Evolutionary conservation across 139 green algal species (phyloP), one percentile per base, ranked within the genome.

Genomic region (Picochlorum sp.): DNA sequence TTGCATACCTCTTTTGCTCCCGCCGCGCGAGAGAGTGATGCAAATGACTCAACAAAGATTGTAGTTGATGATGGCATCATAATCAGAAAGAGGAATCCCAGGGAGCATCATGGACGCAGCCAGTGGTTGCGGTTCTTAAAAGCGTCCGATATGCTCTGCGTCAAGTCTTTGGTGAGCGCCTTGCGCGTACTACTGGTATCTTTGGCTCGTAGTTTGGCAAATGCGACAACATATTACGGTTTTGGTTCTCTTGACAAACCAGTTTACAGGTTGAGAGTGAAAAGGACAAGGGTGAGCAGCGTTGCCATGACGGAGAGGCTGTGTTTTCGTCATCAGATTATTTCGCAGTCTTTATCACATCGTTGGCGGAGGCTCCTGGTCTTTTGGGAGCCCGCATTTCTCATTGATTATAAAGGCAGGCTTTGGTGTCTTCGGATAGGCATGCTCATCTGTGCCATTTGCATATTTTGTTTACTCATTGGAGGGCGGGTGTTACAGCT

Each of bases 181-280:
- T 83, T 65, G 58, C 67, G 9, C 60, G 63, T 23, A 83, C 80
- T 1, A 87, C 82, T 9, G 44, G 81, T 30, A 37, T 94, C 70
- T 95, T 32, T 79, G 77, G 61, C 64, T 81, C 50, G 80, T 89
- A 3, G 71, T 83, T 82, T 24, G 66, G 66, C 65, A 21, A 82
- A 81, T 44, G 82, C 85, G 0, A 70, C 92, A 47, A 73, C 65
- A 2, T 90, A 90, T 68, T 94, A 95, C 57, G 87, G 87, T 13
- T 13, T 28, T 90, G 14, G 87, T 95, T 23, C 68, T 92, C 24
- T 72, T 95, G 4, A 86, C 78, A 3, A 3, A 86, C 79, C 0
- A 62, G 78, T 51, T 71, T 89, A 32, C 79, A 86, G 16, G 57
- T 69, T 2, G 61, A 55, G 11, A n/a, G 41, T 26, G 72, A 66